Evolutionary conservation across 306 rosid species (phyloP).

Genomic region (Citrullus colocynthis): DNA sequence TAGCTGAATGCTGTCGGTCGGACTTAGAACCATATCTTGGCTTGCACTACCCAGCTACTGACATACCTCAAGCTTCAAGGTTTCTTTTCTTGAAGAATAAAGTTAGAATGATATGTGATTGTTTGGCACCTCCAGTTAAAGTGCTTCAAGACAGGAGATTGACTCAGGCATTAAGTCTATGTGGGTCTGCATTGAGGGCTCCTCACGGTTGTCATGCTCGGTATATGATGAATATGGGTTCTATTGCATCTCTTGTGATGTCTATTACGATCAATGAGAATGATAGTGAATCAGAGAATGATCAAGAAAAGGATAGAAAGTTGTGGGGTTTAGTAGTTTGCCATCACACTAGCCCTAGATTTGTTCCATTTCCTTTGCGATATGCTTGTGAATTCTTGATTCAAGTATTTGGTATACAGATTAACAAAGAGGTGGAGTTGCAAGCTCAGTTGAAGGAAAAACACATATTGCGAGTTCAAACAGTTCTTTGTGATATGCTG

Average conservation of each 20-base stretch:
- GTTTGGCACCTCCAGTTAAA: slow-evolving; percentile 32
- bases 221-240: slow-evolving; percentile 34
- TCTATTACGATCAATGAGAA: slow-evolving; percentile 24
- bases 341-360: slow-evolving; percentile 33
- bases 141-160: slow-evolving; percentile 25
- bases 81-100: slow-evolving; percentile 35
- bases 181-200: slow-evolving; percentile 29
- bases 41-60: slow-evolving; percentile 37
- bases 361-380: slow-evolving; percentile 34
- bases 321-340: slow-evolving; percentile 38
- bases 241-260: slow-evolving; percentile 32
- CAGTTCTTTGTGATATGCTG: slow-evolving; percentile 39
- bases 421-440: slow-evolving; percentile 29
- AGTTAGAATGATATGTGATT: slow-evolving; percentile 34
- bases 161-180: slow-evolving; percentile 26
- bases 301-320: slow-evolving; percentile 27
- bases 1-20: slow-evolving; percentile 23
- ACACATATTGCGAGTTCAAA: slow-evolving; percentile 22
- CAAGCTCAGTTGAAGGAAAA: slow-evolving; percentile 30
- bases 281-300: slow-evolving; percentile 17
- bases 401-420: slow-evolving; percentile 33
- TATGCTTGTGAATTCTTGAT: slow-evolving; percentile 40
- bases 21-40: slow-evolving; percentile 30
- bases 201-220: slow-evolving; percentile 34
- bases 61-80: slow-evolving; percentile 34